phyloP scores from a whole-genome alignment of 495 filamentous ascomycete genomes.

The Mytilinidion resinicola region DNA sequence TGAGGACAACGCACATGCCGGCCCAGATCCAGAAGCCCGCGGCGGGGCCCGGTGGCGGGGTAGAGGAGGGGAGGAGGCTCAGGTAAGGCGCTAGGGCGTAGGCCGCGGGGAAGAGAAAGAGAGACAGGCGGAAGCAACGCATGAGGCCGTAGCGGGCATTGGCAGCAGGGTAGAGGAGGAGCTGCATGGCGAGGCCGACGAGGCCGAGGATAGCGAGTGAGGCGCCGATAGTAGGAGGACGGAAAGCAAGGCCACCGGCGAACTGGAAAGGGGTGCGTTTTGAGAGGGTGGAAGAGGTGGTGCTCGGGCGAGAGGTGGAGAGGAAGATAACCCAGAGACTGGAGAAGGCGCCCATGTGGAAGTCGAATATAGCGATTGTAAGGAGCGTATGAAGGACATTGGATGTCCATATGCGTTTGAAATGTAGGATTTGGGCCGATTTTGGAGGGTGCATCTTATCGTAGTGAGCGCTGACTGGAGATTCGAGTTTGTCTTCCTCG shows the following conservation, averaged over 20 bases:
- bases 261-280: constrained; percentile 23
- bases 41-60: constrained; percentile 20
- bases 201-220: constrained; percentile 33
- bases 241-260: constrained; percentile 29
- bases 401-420: constrained; percentile 30
- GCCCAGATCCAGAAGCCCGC: constrained; percentile 27
- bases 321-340: constrained; percentile 33
- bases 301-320: constrained; percentile 20
- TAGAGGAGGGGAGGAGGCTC: constrained; percentile 27
- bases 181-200: constrained; percentile 30
- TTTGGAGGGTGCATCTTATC: neutral
- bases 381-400: constrained; percentile 31
- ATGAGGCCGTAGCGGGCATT: constrained; percentile 31
- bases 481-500: no score
- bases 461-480: neutral
- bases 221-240: constrained; percentile 28
- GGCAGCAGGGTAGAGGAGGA: constrained; percentile 30
- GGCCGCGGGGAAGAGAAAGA: constrained; percentile 32
- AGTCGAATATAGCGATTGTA: constrained; percentile 32
- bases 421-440: constrained; percentile 14
- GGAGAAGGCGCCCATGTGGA: constrained; percentile 34
- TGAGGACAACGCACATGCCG: constrained; percentile 28
- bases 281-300: neutral
- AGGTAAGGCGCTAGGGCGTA: constrained; percentile 34
- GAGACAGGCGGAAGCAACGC: constrained; percentile 29